Evolutionary conservation across 257 asterid species (phyloP), one percentile per base, ranked within the genome.

Genomic region (Plantago ovata): DNA sequence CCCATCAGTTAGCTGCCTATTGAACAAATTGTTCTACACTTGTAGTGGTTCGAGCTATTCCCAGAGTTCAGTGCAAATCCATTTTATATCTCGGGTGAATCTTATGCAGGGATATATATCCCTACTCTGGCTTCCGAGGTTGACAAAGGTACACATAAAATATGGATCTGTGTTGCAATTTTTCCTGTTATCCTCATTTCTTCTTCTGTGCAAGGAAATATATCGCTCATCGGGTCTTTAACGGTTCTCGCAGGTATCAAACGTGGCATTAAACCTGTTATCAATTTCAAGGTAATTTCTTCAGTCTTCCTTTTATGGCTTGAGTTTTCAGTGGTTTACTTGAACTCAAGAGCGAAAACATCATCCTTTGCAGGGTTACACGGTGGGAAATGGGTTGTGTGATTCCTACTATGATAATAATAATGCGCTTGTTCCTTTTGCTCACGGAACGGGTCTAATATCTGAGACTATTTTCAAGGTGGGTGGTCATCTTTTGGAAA

Each of bases 71-170:
- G 13, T 42, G 61, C 67, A 56, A 83, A 80, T 58, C 76, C 74
- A 40, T 77, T 83, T 67, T 83, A 77, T 40, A 36, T 83, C 6
- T 24, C 78, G 10, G 87, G 92, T 23, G 85, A 83, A 68, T 83
- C 92, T 39, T 83, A 73, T 62, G 92, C 87, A 18, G 87, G 92
- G 18, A 53, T 83, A 60, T 83, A 75, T 53, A 58, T 83, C 60
- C 91, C 91, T 32, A 83, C 91, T 54, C 84, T 83, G 53, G 83
- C 76, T 36, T 68, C 73, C 20, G 61, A 60, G 42, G 60, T 83
- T 16, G 66, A n/a, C 53, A 56, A 80, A 67, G 89, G 89, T 81
- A 72, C 0, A 45, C 8, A 10, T 4, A 12, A 13, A 50, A 24
- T 24, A 11, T 10, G 20, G 7, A 10, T n/a, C n/a, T n/a, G n/a